Base-by-base conservation (phyloP, 2,329 filamentous ascomycete genomes). In the Fusarium napiforme region DNA sequence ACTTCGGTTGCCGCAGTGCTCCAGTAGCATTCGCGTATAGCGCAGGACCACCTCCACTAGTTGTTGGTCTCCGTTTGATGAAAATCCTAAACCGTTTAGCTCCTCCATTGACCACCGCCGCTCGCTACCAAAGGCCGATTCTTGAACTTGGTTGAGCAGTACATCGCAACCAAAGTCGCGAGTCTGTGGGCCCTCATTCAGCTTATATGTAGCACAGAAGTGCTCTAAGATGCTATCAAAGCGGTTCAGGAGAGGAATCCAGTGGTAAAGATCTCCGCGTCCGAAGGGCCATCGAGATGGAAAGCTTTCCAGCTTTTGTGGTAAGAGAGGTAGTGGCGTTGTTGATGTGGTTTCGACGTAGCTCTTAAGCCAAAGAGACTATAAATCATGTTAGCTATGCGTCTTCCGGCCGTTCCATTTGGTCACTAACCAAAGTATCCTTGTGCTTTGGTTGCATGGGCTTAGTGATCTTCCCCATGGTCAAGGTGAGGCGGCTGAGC, bases 1-100 rank as follows among this genome's bases (percentile, higher is more conserved):
- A 84, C 95, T 98, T 76, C 97, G 89, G 80, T 99, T 99, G 67
- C 96, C 96, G 82, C 96, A 99, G 80, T 97, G 96, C 81, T 98
- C 94, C 58, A 98, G 85, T 36, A 99, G 87, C 81, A 97, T 89
- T 69, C 92, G 90, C 28, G 95, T 97, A 82, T 99, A 99, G 76
- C 90, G 87, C 68, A 99, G 86, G 60, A 98, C 88, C 36, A 90
- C 87, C 80, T 97, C 92, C 63, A 98, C 85, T 70, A 99, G 87
- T 78, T 93, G 86, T 75, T 91, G 87, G 81, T 99, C 96, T 75
- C 93, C 95, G 78, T 97, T 93, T 60, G 87, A 80, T 5, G 88
- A 86, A 80, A 92, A 94, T 34, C 91, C 92, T 62, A 93, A 82
- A 73, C 87, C 81, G 60, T 83, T 80, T 56, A 94, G 84, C 69